Evolutionary conservation across 2,329 filamentous ascomycete species (phyloP).

Genomic region (Biscogniauxia sp.): DNA sequence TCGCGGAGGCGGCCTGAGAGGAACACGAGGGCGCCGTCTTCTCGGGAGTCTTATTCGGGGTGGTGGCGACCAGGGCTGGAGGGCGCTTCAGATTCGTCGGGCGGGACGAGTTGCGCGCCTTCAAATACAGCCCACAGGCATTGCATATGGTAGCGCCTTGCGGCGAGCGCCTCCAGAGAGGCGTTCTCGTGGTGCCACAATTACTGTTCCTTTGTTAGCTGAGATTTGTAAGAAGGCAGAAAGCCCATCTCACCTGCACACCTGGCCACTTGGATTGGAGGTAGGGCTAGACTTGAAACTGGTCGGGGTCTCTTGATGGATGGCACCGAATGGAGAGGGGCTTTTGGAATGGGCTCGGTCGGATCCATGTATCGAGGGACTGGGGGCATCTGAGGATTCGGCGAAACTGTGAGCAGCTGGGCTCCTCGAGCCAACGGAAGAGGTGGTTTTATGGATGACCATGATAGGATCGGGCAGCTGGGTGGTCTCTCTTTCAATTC

Average conservation of each 20-base stretch:
- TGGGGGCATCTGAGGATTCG: conserved; percentile 26
- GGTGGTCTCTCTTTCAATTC: conserved; percentile 24
- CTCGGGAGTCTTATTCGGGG: conserved; percentile 42
- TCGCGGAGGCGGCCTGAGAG: conserved; percentile 38
- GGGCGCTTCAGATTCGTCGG: conserved; percentile 88
- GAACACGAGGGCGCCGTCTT: conserved; percentile 39
- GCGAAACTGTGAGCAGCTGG: conserved; percentile 25
- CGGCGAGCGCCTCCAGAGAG: conserved; percentile 90
- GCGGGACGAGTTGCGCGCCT: conserved; percentile 86
- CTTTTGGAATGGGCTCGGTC: conserved; percentile 31
- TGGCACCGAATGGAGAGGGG: conserved; percentile 29
- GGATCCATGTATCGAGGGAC: conserved; percentile 29
- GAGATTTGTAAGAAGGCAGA: background rate
- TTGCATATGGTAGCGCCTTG: conserved; percentile 96
- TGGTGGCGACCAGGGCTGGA: conserved; percentile 48
- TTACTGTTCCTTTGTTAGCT: conserved; percentile 60
- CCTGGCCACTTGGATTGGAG: conserved; percentile 28
- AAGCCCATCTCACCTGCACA: conserved; percentile 31
- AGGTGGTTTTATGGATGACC: conserved; percentile 14
- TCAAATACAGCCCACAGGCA: conserved; percentile 91
- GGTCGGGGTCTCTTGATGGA: conserved; percentile 19
- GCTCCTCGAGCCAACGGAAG: conserved; percentile 26
- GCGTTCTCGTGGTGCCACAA: conserved; percentile 89
- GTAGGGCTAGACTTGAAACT: conserved; percentile 16
- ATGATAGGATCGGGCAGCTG: conserved; percentile 22